Evolutionary conservation across 768 basidiomycete species (phyloP).

Genomic region (Tulasnella calospora): DNA sequence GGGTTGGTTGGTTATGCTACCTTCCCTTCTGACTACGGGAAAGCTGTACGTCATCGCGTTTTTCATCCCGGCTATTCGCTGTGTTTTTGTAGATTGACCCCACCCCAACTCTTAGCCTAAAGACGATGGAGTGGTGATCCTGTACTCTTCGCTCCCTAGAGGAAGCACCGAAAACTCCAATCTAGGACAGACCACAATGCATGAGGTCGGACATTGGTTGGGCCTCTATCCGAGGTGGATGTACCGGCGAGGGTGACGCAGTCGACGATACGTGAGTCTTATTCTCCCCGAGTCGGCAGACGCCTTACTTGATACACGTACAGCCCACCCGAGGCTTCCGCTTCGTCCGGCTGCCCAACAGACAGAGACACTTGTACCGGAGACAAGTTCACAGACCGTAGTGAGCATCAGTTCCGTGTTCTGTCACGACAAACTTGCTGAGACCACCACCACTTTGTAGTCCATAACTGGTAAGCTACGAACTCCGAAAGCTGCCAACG

Average conservation of each 20-base stretch:
- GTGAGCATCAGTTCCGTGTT: background rate
- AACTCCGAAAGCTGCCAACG: background rate
- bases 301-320: background rate
- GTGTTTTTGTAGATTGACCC: background rate
- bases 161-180: constrained; percentile 26
- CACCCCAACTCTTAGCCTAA: background rate
- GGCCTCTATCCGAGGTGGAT: constrained; percentile 41
- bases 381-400: background rate
- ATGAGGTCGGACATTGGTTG: constrained; percentile 42
- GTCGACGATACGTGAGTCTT: constrained; percentile 29
- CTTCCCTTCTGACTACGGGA: constrained; percentile 35
- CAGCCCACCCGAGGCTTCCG: constrained; percentile 34
- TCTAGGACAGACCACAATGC: constrained; percentile 36
- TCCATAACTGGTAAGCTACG: background rate
- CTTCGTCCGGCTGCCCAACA: constrained; percentile 37
- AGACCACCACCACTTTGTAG: constrained; percentile 21
- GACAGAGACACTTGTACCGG: constrained; percentile 37
- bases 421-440: background rate
- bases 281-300: constrained; percentile 26
- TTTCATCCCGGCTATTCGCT: no score
- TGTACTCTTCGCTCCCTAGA: constrained; percentile 37
- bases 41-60: background rate
- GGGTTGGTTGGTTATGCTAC: constrained; percentile 39
- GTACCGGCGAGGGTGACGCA: constrained; percentile 31
- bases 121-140: constrained; percentile 42